Conservation (phyloP, 352 stramenopile species). For the Plasmopara viticola region DNA sequence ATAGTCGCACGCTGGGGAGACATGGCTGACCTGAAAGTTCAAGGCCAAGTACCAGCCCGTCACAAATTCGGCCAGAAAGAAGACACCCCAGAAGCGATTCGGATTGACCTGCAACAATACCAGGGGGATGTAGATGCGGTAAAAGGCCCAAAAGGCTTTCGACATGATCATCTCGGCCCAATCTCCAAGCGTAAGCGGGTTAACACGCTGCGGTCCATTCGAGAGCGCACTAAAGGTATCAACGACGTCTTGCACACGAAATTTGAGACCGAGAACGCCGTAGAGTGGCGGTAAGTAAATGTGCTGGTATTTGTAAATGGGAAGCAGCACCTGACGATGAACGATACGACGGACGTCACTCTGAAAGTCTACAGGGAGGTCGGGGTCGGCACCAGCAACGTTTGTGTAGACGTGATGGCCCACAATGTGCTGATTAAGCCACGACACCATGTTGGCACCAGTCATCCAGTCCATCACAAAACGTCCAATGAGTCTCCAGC, state of each 20-base stretch:
- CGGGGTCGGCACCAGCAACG: slow-evolving; percentile 88
- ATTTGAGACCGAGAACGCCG: slow-evolving; percentile 91
- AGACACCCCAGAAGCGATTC: slow-evolving; percentile 68
- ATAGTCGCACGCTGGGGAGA: slow-evolving; percentile 88
- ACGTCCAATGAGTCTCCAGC: slow-evolving; percentile 72
- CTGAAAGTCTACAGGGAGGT: slow-evolving; percentile 87
- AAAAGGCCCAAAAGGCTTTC: slow-evolving; percentile 87
- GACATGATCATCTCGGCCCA: slow-evolving; percentile 83
- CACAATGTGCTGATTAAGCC: slow-evolving; percentile 94
- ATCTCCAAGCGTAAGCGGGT: slow-evolving; percentile 72
- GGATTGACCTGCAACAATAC: slow-evolving; percentile 55
- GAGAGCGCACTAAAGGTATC: slow-evolving; percentile 82
- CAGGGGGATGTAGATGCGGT: slow-evolving; percentile 86
- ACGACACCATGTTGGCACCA: slow-evolving; percentile 89
- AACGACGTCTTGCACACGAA: slow-evolving; percentile 89
- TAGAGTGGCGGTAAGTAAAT: slow-evolving; percentile 93
- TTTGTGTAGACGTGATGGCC: slow-evolving; percentile 96
- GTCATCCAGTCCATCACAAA: slow-evolving; percentile 89
- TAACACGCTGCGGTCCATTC: slow-evolving; percentile 89
- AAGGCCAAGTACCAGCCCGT: slow-evolving; percentile 91
- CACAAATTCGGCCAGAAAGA: slow-evolving; percentile 84
- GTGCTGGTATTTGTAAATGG: slow-evolving; percentile 90
- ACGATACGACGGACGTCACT: slow-evolving; percentile 84
- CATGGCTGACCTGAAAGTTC: slow-evolving; percentile 91
- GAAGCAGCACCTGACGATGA: slow-evolving; percentile 75